These are phyloP conservation scores for Gastrolobium villosum DNA, from an alignment of 306 rosid genomes.

Conservation along the genomic window DNA sequence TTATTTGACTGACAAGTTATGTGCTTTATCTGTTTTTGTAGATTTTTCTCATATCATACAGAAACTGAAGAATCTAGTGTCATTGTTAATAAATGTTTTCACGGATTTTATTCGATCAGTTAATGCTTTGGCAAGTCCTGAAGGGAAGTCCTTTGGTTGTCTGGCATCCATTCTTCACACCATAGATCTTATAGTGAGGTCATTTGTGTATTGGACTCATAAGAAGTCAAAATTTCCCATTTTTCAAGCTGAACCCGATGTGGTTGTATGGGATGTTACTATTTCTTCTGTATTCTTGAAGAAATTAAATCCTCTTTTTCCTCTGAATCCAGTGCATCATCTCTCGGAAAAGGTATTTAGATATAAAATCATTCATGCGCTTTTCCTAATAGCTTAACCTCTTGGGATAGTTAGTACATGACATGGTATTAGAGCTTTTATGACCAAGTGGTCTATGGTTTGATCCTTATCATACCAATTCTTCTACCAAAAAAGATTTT, in stretches of 20 bases:
- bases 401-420: too few species aligned
- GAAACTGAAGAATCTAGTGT: slow-evolving; percentile 73
- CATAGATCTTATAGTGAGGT: slow-evolving; percentile 69
- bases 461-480: too few species aligned
- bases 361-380: too few species aligned
- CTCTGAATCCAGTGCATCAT: slow-evolving; percentile 62
- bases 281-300: slow-evolving; percentile 66
- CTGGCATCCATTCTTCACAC: slow-evolving; percentile 69
- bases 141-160: slow-evolving; percentile 75
- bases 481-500: too few species aligned
- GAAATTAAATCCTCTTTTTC: slow-evolving; percentile 72
- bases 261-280: slow-evolving; percentile 53
- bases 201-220: slow-evolving; percentile 58
- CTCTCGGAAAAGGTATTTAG: slow-evolving; percentile 67
- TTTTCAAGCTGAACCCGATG: slow-evolving; percentile 54
- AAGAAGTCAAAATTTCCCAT: slow-evolving; percentile 53
- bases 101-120: slow-evolving; percentile 67
- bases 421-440: too few species aligned
- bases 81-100: slow-evolving; percentile 73
- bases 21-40: slow-evolving; percentile 56
- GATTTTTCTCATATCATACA: slow-evolving; percentile 63
- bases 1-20: slow-evolving; percentile 45
- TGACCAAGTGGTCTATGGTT: too few species aligned
- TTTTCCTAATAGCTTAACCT: too few species aligned
- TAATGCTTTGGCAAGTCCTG: slow-evolving; percentile 58